Evolutionary conservation across 805 yeast species (phyloP).

Genomic region (Cyberlindnera mrakii): DNA sequence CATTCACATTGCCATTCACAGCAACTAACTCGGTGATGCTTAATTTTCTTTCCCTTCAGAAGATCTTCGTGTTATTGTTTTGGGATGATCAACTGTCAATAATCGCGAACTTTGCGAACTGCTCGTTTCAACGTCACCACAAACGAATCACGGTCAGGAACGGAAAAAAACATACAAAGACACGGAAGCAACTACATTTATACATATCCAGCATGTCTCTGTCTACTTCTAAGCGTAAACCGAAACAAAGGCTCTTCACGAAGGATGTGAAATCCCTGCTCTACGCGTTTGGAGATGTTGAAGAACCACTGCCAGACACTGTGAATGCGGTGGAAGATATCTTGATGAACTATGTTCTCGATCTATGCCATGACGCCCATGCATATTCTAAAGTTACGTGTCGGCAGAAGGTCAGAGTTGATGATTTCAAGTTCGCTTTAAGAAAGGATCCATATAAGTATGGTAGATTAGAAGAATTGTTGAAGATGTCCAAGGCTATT

Average conservation of each 20-base stretch:
- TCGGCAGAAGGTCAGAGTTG: constrained; percentile 60
- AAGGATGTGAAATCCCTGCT: constrained; percentile 51
- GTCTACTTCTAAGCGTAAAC: constrained; percentile 21
- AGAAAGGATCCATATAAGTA: constrained; percentile 60
- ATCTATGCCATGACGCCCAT: constrained; percentile 51
- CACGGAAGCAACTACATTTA: too few species aligned
- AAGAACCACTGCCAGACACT: constrained; percentile 61
- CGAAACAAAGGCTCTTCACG: constrained; percentile 38
- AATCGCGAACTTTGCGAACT: too few species aligned
- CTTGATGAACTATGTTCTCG: constrained; percentile 55
- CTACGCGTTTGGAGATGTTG: constrained; percentile 69
- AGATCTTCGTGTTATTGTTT: too few species aligned
- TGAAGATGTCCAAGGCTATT: constrained; percentile 53
- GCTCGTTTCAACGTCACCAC: too few species aligned
- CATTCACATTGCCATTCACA: too few species aligned
- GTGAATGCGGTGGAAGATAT: constrained; percentile 64
- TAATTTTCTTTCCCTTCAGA: too few species aligned
- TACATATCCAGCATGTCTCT: too few species aligned
- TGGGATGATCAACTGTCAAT: too few species aligned
- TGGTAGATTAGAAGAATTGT: constrained; percentile 63
- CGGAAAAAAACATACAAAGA: too few species aligned
- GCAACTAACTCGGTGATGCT: too few species aligned
- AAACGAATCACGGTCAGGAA: too few species aligned
- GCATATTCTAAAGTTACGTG: constrained; percentile 43
- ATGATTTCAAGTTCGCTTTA: constrained; percentile 66